Evolutionary conservation across 2,329 filamentous ascomycete species (phyloP).

Genomic region (Didymella lethalis): DNA sequence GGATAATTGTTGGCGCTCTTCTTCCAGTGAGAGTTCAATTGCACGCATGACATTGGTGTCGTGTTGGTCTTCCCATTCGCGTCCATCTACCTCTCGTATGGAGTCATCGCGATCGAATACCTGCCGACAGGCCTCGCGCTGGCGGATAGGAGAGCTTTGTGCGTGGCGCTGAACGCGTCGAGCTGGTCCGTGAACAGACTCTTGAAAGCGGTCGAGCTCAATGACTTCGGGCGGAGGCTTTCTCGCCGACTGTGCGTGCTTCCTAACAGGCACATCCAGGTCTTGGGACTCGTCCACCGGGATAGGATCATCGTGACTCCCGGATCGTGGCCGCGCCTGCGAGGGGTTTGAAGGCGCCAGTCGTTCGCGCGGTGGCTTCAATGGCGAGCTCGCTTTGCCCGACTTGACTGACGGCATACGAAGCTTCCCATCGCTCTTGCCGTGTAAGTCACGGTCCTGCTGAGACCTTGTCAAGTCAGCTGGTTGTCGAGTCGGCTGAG

Average conservation of each 20-base stretch:
- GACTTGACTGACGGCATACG: not conserved
- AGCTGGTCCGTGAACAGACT: not conserved
- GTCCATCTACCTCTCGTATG: not conserved
- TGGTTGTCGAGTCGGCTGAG: not conserved
- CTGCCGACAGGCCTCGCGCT: not conserved
- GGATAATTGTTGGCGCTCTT: not conserved
- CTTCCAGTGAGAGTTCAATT: not conserved
- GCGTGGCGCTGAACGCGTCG: not conserved
- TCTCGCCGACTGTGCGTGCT: not conserved
- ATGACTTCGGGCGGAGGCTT: not conserved
- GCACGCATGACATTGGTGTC: not conserved
- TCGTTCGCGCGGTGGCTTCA: not conserved
- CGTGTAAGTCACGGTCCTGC: not conserved
- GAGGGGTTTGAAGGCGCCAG: not conserved
- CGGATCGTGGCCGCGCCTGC: not conserved
- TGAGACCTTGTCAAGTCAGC: conserved; percentile 4
- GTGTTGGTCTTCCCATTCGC: conserved; percentile 1
- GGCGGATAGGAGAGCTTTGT: not conserved
- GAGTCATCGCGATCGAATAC: not conserved
- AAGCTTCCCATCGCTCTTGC: not conserved
- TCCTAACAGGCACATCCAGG: not conserved
- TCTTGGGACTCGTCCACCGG: conserved; percentile 18
- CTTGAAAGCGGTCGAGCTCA: conserved; percentile 11
- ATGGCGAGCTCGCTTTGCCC: not conserved
- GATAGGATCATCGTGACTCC: conserved; percentile 15